A percentile compares a stretch with the other conserved stretches of the same genome.
These are phyloP conservation scores for Lactarius sp. DNA, from an alignment of 768 basidiomycete species.

Conservation along the genomic window DNA sequence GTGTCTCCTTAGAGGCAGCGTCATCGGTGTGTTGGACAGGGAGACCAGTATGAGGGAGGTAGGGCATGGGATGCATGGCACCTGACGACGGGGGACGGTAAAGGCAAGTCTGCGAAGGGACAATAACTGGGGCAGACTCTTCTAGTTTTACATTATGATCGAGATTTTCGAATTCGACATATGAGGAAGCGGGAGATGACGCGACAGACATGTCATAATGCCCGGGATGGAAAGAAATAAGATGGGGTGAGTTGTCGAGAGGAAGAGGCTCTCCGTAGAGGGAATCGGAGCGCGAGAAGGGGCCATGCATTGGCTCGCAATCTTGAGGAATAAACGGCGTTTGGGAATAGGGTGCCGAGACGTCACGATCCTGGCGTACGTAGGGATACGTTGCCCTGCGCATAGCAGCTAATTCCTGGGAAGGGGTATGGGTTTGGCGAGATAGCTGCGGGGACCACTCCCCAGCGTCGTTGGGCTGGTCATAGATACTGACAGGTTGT, in stretches of 20 bases:
- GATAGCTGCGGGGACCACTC: constrained; percentile 27
- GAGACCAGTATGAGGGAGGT: constrained; percentile 45
- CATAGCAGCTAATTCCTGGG: constrained; percentile 42
- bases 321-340: constrained; percentile 43
- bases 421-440: constrained; percentile 29
- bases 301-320: constrained; percentile 34
- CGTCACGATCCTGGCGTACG: constrained; percentile 65
- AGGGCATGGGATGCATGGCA: constrained; percentile 31
- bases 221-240: constrained; percentile 32
- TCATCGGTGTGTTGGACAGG: constrained; percentile 87
- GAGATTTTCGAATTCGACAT: constrained; percentile 44
- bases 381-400: constrained; percentile 76
- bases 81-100: constrained; percentile 40
- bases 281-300: constrained; percentile 35
- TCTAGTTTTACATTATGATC: constrained; percentile 59
- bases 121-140: constrained; percentile 52
- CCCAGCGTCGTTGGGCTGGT: constrained; percentile 27
- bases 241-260: constrained; percentile 38
- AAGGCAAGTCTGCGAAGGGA: constrained; percentile 55
- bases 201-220: constrained; percentile 33
- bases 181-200: constrained; percentile 42
- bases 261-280: constrained; percentile 40
- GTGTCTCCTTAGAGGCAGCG: constrained; percentile 85
- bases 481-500: constrained; percentile 27
- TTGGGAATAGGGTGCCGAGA: constrained; percentile 37